These are phyloP conservation scores for Phytophthora macrochlamydospora DNA, from an alignment of 352 stramenopile genomes.

Conservation along the genomic window DNA sequence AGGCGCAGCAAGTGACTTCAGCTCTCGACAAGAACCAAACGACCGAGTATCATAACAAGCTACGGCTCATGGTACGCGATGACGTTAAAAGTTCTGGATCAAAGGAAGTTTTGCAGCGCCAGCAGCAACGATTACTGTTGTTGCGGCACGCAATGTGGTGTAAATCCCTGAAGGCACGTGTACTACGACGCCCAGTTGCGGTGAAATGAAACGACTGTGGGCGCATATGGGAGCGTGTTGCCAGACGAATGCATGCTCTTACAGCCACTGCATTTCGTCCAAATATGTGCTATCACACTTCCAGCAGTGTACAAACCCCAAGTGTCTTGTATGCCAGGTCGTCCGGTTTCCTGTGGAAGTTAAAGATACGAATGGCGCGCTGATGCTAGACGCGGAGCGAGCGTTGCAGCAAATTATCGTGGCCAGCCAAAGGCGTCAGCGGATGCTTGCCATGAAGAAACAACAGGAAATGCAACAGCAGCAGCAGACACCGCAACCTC, in stretches of 20 bases:
- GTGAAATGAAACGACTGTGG: slow-evolving; percentile 98
- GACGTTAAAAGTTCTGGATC: slow-evolving; percentile 75
- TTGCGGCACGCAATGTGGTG: slow-evolving; percentile 98
- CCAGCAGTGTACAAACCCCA: slow-evolving; percentile 97
- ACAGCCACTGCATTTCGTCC: slow-evolving; percentile 98
- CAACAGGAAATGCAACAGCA: slow-evolving; percentile 45
- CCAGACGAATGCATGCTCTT: slow-evolving; percentile 95
- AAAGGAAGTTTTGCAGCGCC: slow-evolving; percentile 96
- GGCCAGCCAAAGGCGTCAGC: slow-evolving; percentile 63
- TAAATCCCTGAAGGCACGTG: slow-evolving; percentile 94
- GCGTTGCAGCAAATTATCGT: slow-evolving; percentile 82
- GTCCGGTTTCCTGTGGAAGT: slow-evolving; percentile 97
- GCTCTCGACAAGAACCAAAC: slow-evolving; percentile 81
- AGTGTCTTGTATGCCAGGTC: slow-evolving; percentile 97
- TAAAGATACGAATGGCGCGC: slow-evolving; percentile 88
- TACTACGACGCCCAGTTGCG: slow-evolving; percentile 95
- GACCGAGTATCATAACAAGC: slow-evolving; percentile 85
- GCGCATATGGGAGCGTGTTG: slow-evolving; percentile 98
- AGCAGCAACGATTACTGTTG: slow-evolving; percentile 97
- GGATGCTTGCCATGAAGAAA: slow-evolving; percentile 49
- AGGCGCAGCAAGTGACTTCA: slow-evolving; percentile 81
- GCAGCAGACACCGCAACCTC: slow-evolving; percentile 20
- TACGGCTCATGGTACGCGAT: slow-evolving; percentile 80
- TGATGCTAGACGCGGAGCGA: slow-evolving; percentile 84
- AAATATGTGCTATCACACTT: slow-evolving; percentile 99